Percentiles rank a stretch among this genome's conserved stretches.
phyloP scores from a whole-genome alignment of 1,284 basidiomycete species.

The Marasmius oreades region DNA sequence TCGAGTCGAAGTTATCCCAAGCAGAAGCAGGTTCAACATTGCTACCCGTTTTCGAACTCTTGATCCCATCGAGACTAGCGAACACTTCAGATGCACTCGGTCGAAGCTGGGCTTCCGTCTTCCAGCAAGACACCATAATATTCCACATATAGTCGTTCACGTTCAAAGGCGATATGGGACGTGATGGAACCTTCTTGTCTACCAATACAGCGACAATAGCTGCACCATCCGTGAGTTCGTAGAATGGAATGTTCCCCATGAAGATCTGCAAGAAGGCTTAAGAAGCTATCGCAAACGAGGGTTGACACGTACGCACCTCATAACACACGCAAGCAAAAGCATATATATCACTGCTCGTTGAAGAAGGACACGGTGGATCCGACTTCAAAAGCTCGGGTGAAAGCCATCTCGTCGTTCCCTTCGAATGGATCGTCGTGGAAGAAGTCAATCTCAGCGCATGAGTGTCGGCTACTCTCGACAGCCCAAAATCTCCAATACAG shows the following conservation, averaged over 20 bases:
- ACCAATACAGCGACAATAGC: neutral
- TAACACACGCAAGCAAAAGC: conserved; percentile 1
- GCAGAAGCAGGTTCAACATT: neutral
- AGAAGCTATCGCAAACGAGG: neutral
- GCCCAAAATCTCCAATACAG: neutral
- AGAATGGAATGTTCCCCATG: neutral
- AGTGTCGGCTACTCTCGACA: neutral
- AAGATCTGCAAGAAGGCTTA: neutral
- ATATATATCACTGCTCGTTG: neutral
- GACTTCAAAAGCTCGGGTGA: neutral
- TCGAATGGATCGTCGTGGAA: neutral
- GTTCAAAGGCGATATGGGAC: neutral
- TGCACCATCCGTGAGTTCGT: neutral
- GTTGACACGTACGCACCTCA: neutral
- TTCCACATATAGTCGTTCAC: neutral
- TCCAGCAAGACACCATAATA: neutral
- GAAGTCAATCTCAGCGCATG: neutral
- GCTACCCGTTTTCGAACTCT: neutral
- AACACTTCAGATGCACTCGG: neutral
- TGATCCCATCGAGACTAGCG: neutral
- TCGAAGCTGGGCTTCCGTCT: neutral
- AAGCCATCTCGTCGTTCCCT: neutral
- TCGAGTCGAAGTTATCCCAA: neutral
- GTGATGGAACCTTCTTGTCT: neutral
- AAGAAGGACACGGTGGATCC: neutral